Evolutionary conservation across 2,329 filamentous ascomycete genomes (phyloP).

Genomic region (Pseudogymnoascus sp.): DNA sequence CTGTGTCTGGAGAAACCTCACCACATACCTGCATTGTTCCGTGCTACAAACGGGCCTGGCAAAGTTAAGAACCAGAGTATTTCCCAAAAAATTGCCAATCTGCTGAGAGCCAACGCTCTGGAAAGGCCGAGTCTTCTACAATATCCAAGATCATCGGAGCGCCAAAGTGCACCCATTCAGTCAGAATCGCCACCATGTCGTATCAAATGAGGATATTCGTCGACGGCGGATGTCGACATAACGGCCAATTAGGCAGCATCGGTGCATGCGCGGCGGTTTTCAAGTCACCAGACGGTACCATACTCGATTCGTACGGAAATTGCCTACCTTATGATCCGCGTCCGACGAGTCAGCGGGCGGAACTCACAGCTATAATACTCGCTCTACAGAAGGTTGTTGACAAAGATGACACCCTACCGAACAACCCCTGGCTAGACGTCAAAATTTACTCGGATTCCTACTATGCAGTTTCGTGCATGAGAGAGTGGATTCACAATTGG

Average conservation of each 20-base stretch:
- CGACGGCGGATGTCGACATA: slow-evolving; percentile 32
- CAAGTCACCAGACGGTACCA: background rate
- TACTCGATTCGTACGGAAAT: background rate
- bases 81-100: background rate
- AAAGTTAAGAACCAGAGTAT: background rate
- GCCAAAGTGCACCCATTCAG: background rate
- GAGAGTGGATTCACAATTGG: slow-evolving; percentile 30
- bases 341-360: slow-evolving; percentile 32
- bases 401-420: slow-evolving; percentile 18
- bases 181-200: background rate
- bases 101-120: background rate
- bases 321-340: slow-evolving; percentile 10
- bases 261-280: slow-evolving; percentile 29
- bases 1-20: background rate
- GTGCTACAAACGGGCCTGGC: background rate
- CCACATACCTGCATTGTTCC: background rate
- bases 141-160: background rate
- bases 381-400: slow-evolving; percentile 40
- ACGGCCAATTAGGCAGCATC: slow-evolving; percentile 23
- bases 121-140: background rate
- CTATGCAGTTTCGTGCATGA: slow-evolving; percentile 32
- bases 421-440: slow-evolving; percentile 21
- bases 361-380: slow-evolving; percentile 35
- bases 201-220: slow-evolving; percentile 22
- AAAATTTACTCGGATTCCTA: slow-evolving; percentile 31